Conservation (phyloP, 768 basidiomycete species). For the Sporobolomyces phaffii region DNA sequence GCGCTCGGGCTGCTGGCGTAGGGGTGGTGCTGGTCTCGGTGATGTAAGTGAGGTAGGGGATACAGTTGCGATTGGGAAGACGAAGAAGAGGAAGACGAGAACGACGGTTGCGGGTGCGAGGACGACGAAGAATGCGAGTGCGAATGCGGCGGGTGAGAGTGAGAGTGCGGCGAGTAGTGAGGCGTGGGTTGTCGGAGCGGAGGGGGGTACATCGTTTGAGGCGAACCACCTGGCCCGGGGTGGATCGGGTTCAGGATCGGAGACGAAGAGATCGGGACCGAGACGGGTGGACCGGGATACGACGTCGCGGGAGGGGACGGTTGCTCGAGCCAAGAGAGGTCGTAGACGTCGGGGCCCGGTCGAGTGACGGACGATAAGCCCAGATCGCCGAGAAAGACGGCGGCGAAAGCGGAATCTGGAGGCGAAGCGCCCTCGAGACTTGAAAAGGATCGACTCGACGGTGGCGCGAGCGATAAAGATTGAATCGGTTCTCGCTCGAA, state of each 20-base stretch:
- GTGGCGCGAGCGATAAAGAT: neutral
- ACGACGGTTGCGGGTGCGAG: neutral
- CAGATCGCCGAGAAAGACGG: slow-evolving; percentile 5
- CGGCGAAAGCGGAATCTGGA: slow-evolving; percentile 1
- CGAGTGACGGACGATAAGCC: neutral
- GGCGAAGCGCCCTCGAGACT: neutral
- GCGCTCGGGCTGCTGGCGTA: no score
- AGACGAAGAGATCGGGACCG: neutral
- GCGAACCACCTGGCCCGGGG: neutral
- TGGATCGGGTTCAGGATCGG: neutral
- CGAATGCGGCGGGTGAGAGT: neutral
- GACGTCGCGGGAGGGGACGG: neutral
- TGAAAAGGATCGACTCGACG: no score
- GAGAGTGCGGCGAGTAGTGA: neutral
- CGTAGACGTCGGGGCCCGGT: slow-evolving; percentile 13
- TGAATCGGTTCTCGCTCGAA: neutral
- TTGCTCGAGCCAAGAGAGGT: slow-evolving; percentile 8
- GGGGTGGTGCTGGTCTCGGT: no score
- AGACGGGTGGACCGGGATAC: neutral
- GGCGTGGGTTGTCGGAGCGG: neutral
- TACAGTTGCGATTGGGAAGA: no score
- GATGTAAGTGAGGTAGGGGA: no score
- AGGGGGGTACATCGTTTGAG: neutral
- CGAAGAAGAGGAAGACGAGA: neutral
- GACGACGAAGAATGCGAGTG: neutral